phyloP scores from a whole-genome alignment of 1,284 basidiomycete species.

The Laetiporus sulphureus region DNA sequence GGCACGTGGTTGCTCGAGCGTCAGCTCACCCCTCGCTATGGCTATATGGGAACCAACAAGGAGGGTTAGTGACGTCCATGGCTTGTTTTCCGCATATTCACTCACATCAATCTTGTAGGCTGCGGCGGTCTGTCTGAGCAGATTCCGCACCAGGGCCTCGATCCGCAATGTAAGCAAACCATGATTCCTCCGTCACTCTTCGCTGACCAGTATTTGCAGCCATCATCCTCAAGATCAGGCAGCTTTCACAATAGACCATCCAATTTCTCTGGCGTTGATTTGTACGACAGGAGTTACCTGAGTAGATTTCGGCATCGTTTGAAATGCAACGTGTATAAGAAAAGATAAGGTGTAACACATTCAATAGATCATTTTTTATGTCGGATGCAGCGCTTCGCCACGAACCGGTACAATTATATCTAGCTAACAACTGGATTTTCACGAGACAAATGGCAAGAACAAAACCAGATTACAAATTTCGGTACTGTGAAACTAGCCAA shows the following conservation, averaged over 20 bases:
- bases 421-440: too few species aligned
- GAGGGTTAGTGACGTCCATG: slow-evolving; percentile 66
- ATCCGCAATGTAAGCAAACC: slow-evolving; percentile 54
- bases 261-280: too few species aligned
- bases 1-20: slow-evolving; percentile 83
- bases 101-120: slow-evolving; percentile 22
- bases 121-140: slow-evolving; percentile 81
- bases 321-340: too few species aligned
- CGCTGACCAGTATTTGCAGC: slow-evolving; percentile 33
- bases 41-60: slow-evolving; percentile 73
- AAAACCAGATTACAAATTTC: too few species aligned
- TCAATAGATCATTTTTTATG: too few species aligned
- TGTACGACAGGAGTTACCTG: too few species aligned
- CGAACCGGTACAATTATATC: too few species aligned
- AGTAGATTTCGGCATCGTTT: too few species aligned
- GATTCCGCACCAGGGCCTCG: slow-evolving; percentile 69
- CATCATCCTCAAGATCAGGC: slow-evolving; percentile 61
- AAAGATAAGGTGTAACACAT: too few species aligned
- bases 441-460: too few species aligned
- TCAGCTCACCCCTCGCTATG: slow-evolving; percentile 70
- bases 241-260: slow-evolving; percentile 32
- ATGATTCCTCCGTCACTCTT: slow-evolving; percentile 12
- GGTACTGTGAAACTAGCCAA: too few species aligned
- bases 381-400: too few species aligned
- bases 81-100: not conserved